Base-by-base conservation (phyloP, 2,329 filamentous ascomycete species). In the Davidsoniella australis region DNA sequence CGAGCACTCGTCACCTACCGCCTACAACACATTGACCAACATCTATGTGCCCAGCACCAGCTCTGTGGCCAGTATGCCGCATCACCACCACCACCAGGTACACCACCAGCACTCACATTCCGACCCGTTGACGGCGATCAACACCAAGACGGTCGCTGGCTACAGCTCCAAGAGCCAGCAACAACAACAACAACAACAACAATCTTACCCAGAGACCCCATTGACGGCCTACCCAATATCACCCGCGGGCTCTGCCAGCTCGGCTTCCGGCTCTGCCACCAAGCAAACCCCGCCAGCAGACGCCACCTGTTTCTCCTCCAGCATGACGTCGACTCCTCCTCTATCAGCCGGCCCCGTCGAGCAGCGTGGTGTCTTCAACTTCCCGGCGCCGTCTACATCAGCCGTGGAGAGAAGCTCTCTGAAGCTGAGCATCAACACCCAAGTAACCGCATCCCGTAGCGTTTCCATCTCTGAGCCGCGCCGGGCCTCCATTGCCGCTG, bases 11-110 rank as follows among this genome's bases (percentile, higher is more conserved):
- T 78, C 76, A 29, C 74, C 75, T 3, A 80, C 77, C 1, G 66
- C 75, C 18, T 78, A 79, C 64, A 80, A 80, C 62, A 80, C 77
- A 2, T 68, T 80, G 38, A 78, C 76, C 48, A 80, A 80, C 61
- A 72, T 76, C 53, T 80, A 80, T 57, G 71, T 33, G 29, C 12
- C 29, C 8, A 33, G 29, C 29, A 33, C 29, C 12, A 12, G 29
- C 8, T 33, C 29, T 4, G 29, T 33, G 29, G 29, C 29, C 6
- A 33, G 29, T 9, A 1, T 33, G 8, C 29, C 8, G 73, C 23
- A 74, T 72, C 2, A 73, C 76, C 12, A 33, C 76, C 12, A 33
- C 29, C 29, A 33, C 29, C 29, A 33, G 29, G 29, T 12, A 12
- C 29, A 12, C 9, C 33, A 24, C 12, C 24, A 2, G 24, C 47